Evolutionary conservation across 441 rosid genomes (phyloP).

Genomic region (Gossypium schwendimanii): DNA sequence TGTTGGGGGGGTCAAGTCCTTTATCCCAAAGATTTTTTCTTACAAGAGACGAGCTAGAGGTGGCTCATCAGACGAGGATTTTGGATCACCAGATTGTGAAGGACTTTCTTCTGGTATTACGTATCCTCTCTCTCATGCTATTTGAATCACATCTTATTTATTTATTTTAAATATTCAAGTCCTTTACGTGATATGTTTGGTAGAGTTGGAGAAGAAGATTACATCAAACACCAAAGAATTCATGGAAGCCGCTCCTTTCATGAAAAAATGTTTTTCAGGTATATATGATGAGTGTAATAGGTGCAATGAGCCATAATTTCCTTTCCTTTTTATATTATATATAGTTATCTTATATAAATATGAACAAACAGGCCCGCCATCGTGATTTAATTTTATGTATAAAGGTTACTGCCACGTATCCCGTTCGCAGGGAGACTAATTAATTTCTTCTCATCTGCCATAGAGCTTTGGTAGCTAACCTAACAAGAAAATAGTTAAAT

Average conservation of each 20-base stretch:
- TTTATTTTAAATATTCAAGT: not conserved
- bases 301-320: constrained; percentile 6
- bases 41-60: constrained; percentile 38
- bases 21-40: constrained; percentile 64
- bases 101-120: constrained; percentile 22
- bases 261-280: constrained; percentile 53
- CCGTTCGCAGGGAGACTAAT: too few relatives aligned
- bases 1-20: constrained; percentile 37
- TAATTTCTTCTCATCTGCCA: too few relatives aligned
- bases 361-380: too few relatives aligned
- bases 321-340: too few relatives aligned
- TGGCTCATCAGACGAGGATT: constrained; percentile 32
- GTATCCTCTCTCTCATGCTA: not conserved
- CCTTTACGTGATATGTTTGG: constrained; percentile 5
- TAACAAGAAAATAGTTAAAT: constrained; percentile 19
- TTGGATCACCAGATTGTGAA: constrained; percentile 26
- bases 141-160: not conserved
- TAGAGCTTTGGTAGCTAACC: constrained; percentile 42
- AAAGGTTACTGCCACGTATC: too few relatives aligned
- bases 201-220: constrained; percentile 44
- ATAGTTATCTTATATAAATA: too few relatives aligned
- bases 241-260: constrained; percentile 34
- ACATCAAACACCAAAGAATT: constrained; percentile 26
- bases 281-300: not conserved
- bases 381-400: too few relatives aligned